Evolutionary conservation across 306 rosid genomes (phyloP), one percentile per base, ranked within the genome.

Genomic region (Arachis hypogaea): DNA sequence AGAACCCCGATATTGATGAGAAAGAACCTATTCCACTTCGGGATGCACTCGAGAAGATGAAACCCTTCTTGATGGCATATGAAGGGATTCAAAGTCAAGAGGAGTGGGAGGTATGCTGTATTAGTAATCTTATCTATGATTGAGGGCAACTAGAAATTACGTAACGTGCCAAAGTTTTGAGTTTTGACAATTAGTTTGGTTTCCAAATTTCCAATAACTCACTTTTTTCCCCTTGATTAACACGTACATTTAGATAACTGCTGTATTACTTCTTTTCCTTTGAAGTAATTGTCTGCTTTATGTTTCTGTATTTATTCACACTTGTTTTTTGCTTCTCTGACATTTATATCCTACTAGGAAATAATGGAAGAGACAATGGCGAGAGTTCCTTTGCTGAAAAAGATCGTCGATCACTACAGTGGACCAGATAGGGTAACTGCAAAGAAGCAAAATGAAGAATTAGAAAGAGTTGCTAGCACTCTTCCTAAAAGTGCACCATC

Each of bases 361-460:
- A 77, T 72, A 49, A 83, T 94, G 79, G 77, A 94, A 69, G 98
- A 89, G 77, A 83, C 85, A 54, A 89, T 91, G 96, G 90, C 83
- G 52, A 79, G 79, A 65, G 96, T 85, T 78, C 98, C 97, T 22
- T 84, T 87, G 73, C 12, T 94, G 86, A 89, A 91, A 79, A 76
- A 88, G 85, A 91, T 94, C 72, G 96, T 94, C 11, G 97, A 94
- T 82, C 81, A 89, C 82, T 94, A 94, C 62, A 76, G 94, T 9
- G 98, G 97, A 71, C 90, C 94, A 1, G 91, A 91, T 82, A 86
- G 89, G 84, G 92, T 89, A 54, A 94, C 98, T 66, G 98, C 96
- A 67, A 94, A 82, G 90, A 73, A 80, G 77, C 98, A 89, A 72
- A 82, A 85, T 47, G 76, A 81, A 80, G 97, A 94, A 80, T 80